Evolutionary conservation across 441 rosid species (phyloP), one percentile per base, ranked within the genome.

Genomic region (Cnidoscolus chayamansa): DNA sequence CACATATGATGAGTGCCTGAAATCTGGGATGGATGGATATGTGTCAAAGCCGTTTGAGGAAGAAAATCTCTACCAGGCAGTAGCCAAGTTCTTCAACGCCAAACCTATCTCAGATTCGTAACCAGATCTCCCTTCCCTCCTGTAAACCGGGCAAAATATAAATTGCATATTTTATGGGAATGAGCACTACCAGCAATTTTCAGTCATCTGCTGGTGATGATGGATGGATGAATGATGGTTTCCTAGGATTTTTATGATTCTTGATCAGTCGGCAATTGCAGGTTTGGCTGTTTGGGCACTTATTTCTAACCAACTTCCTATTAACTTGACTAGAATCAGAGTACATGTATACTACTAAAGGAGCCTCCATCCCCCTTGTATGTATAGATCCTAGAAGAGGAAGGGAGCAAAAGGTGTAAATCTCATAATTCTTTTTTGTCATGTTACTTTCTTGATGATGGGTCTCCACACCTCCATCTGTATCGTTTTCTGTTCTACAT

Each of bases 1-100:
- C 0, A 86, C 94, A 0, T 78, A 81, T 20, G 94, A 89, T 0
- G 75, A 87, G 70, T 87, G 94, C 83, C 72, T 86, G 74, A 83
- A 83, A 76, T 74, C 84, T 20, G 94, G 94, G 67, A 89, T 89
- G 94, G 90, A 87, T 16, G 92, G 92, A 35, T 86, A 86, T 3
- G 94, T 87, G 60, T 87, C 98, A 0, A 92, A 92, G 78, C 96
- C 98, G 0, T 92, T 92, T 0, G 94, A 90, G 72, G 98, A 90
- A 80, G 96, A 89, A 77, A 88, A 87, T 74, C 94, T 92, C 10
- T 87, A 86, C 63, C 86, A 83, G 76, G 90, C 89, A 7, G 88
- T 90, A 8, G 83, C 97, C 63, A 86, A 80, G 74, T 89, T 90
- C 86, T 89, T 90, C 82, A 81, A 81, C 75, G 56, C 82, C 59